These are phyloP conservation scores for Barnettozyma sp. DNA, from an alignment of 805 yeast species.

Conservation along the genomic window DNA sequence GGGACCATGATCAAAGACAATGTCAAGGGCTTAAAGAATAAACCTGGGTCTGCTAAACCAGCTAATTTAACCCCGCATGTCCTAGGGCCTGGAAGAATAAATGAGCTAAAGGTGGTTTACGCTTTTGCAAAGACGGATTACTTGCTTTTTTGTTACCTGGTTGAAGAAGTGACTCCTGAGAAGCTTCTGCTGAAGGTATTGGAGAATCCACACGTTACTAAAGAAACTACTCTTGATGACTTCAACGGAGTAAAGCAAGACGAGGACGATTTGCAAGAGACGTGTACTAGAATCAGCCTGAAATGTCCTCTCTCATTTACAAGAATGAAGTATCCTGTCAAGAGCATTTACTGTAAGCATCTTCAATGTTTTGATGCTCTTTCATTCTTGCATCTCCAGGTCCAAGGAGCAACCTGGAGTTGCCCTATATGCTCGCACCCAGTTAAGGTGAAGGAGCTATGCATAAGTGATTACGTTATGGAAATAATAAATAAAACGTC, in stretches of 20 bases:
- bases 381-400: conserved; percentile 67
- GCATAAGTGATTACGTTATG: conserved; percentile 65
- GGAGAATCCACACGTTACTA: conserved; percentile 45
- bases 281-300: conserved; percentile 58
- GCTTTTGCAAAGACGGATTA: conserved; percentile 48
- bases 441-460: conserved; percentile 50
- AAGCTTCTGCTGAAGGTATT: conserved; percentile 36
- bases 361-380: conserved; percentile 83
- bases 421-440: conserved; percentile 74
- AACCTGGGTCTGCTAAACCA: conserved; percentile 74
- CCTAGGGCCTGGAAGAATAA: conserved; percentile 27
- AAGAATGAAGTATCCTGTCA: conserved; percentile 64
- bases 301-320: conserved; percentile 74
- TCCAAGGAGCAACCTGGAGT: conserved; percentile 75
- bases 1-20: conserved; percentile 41
- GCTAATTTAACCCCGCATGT: conserved; percentile 60
- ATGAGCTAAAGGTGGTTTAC: conserved; percentile 46
- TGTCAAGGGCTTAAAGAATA: conserved; percentile 69
- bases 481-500: conserved; percentile 51
- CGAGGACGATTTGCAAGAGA: conserved; percentile 67
- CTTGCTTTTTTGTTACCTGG: conserved; percentile 52
- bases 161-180: conserved; percentile 39
- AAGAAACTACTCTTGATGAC: conserved; percentile 41
- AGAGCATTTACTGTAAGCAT: conserved; percentile 68
- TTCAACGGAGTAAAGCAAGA: conserved; percentile 41